Percentiles rank a stretch among this genome's conserved stretches.
These are phyloP conservation scores for Eutypa lata DNA, from an alignment of 2,329 filamentous ascomycete species.

Conservation along the genomic window DNA sequence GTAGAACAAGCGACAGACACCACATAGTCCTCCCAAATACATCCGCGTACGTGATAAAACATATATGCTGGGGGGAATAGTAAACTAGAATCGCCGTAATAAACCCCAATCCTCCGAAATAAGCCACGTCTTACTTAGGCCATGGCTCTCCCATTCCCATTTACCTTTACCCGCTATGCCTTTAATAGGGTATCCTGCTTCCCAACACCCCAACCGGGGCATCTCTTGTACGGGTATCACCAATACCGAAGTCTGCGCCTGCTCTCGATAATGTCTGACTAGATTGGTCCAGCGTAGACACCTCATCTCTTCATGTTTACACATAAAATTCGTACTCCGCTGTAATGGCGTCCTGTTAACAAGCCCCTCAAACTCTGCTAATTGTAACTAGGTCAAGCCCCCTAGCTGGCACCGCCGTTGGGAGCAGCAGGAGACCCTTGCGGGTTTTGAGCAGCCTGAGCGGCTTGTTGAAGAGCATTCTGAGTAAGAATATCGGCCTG, in stretches of 20 bases:
- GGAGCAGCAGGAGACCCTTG: conserved; percentile 8
- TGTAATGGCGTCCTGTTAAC: background rate
- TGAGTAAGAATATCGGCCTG: conserved; percentile 56
- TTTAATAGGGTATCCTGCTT: background rate
- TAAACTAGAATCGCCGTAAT: background rate
- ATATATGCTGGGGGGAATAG: background rate
- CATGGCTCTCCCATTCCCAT: background rate
- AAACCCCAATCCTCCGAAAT: background rate
- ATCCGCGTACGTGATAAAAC: background rate
- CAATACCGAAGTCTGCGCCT: background rate
- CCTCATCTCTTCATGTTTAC: background rate
- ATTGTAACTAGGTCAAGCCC: background rate
- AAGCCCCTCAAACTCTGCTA: background rate
- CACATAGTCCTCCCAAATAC: background rate
- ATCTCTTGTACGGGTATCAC: background rate
- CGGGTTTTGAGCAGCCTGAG: conserved; percentile 14
- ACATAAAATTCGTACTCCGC: background rate
- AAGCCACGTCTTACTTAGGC: background rate
- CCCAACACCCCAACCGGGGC: background rate
- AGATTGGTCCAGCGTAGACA: background rate
- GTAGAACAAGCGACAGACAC: background rate
- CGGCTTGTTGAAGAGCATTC: conserved; percentile 28
- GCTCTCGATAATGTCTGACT: background rate
- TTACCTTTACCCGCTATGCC: background rate
- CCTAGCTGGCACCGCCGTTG: conserved; percentile 12